Base-by-base conservation (phyloP, 2,329 filamentous ascomycete genomes). In the Xylariaceae sp. region DNA sequence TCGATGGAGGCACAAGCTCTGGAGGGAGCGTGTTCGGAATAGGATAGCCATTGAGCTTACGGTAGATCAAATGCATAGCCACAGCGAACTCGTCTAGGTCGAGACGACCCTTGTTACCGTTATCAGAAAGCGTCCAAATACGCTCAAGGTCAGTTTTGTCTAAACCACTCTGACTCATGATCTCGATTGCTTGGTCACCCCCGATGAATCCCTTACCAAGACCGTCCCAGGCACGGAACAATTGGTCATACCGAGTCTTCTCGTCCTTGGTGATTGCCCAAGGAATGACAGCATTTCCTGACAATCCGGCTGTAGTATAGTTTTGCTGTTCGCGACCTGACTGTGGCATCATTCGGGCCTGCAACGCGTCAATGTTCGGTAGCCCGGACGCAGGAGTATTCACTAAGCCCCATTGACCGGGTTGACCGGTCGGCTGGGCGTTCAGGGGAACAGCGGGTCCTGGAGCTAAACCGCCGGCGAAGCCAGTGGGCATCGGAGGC, bases 201-300 rank as follows among this genome's bases (percentile, higher is more conserved):
- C 87, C 89, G 71, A 99, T 95, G 69, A 88, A 96, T 0, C 94
- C 94, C 74, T 95, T 97, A 64, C 87, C 85, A 64, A 99, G 85
- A 2, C 94, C 94, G 76, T 99, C 94, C 94, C 94, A 99, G 4
- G 92, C 92, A 65, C 87, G 89, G 80, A 99, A 99, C 39, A 97
- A 84, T 61, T 91, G 84, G 74, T 99, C 94, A 67, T 99, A 99
- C 64, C 95, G 88, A 62, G 89, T 93, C 80, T 99, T 99, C 75
- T 99, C 94, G 64, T 97, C 92, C 74, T 99, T 99, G 3, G 94
- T 99, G 61, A 99, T 94, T 13, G 94, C 92, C 94, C 94, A 99
- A 0, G 94, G 94, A 70, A 99, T 93, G 6, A 91, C 93, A 0
- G 94, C 94, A 75, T 96, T 97, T 55, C 94, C 94, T 64, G 91